phyloP scores from a whole-genome alignment of 2,329 filamentous ascomycete species.

The Albifimbria verrucaria region DNA sequence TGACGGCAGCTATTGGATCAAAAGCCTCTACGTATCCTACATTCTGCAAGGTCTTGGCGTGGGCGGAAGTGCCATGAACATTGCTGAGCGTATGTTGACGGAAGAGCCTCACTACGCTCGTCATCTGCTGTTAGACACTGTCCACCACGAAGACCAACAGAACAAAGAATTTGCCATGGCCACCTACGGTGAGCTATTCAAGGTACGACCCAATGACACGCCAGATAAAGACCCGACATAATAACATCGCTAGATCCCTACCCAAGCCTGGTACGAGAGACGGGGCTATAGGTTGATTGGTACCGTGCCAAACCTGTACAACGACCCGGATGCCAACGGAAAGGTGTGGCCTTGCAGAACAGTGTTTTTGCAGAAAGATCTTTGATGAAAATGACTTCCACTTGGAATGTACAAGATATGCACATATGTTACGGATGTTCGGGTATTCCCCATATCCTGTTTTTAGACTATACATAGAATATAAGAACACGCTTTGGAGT shows the following conservation, averaged over 20 bases:
- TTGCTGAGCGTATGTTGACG: conserved; percentile 21
- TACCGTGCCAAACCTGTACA: conserved; percentile 13
- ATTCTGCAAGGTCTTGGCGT: conserved; percentile 21
- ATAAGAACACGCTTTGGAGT: too few species aligned
- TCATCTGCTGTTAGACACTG: conserved; percentile 22
- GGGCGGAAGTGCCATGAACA: conserved; percentile 25
- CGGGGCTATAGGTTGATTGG: conserved; percentile 22
- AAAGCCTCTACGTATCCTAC: conserved; percentile 22
- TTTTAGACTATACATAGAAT: too few species aligned
- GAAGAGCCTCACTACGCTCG: conserved; percentile 18
- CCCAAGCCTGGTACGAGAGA: conserved; percentile 26
- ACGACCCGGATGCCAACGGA: background rate
- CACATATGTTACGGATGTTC: too few species aligned
- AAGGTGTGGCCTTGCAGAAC: background rate
- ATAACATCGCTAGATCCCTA: conserved; percentile 13
- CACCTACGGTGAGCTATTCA: conserved; percentile 3
- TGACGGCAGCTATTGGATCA: conserved; percentile 24
- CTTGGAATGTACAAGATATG: too few species aligned
- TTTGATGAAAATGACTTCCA: too few species aligned
- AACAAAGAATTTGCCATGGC: background rate
- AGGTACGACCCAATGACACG: conserved; percentile 2
- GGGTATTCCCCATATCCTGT: too few species aligned
- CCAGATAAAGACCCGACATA: accelerated
- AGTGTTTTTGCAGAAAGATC: conserved; percentile 3
- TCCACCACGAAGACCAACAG: conserved; percentile 17